These are phyloP conservation scores for Strigomonas oncopelti DNA, from an alignment of 208 protist genomes.

Conservation along the genomic window DNA sequence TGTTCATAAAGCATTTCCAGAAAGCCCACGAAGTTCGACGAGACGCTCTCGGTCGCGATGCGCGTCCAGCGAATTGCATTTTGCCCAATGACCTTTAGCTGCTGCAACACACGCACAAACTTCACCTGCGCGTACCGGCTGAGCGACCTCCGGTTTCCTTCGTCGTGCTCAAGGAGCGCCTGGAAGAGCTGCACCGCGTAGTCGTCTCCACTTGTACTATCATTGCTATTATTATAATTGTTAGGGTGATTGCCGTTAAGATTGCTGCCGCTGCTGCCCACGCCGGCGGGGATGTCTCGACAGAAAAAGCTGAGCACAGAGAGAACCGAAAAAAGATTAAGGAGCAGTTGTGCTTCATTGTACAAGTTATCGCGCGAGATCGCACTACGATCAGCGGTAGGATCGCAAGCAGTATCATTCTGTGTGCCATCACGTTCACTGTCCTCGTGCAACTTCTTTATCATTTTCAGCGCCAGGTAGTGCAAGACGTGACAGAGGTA, in stretches of 20 bases:
- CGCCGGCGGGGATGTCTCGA: constrained; percentile 5
- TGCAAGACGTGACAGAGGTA: neutral
- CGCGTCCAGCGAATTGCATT: neutral
- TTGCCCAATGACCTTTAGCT: neutral
- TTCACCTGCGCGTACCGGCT: neutral
- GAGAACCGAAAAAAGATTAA: constrained; percentile 25
- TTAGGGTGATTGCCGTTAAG: no score
- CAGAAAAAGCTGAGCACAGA: constrained; percentile 28
- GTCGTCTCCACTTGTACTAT: no score
- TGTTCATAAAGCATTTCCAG: neutral
- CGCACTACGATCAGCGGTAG: no score
- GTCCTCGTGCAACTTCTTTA: neutral
- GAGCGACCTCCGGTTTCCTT: constrained; percentile 10
- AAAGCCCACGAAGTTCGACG: neutral
- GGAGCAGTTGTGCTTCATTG: constrained; percentile 9
- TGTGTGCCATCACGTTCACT: no score
- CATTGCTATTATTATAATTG: no score
- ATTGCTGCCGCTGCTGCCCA: neutral
- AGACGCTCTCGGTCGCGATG: neutral
- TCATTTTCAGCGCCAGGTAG: neutral
- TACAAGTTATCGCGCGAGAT: neutral
- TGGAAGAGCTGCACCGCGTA: constrained; percentile 27
- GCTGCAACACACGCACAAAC: neutral
- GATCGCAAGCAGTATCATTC: no score
- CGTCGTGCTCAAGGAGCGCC: constrained; percentile 13